Percentiles rank a stretch among this genome's conserved stretches.
phyloP scores from a whole-genome alignment of 192 early-diverging fungal genomes.

The Podila minutissima region DNA sequence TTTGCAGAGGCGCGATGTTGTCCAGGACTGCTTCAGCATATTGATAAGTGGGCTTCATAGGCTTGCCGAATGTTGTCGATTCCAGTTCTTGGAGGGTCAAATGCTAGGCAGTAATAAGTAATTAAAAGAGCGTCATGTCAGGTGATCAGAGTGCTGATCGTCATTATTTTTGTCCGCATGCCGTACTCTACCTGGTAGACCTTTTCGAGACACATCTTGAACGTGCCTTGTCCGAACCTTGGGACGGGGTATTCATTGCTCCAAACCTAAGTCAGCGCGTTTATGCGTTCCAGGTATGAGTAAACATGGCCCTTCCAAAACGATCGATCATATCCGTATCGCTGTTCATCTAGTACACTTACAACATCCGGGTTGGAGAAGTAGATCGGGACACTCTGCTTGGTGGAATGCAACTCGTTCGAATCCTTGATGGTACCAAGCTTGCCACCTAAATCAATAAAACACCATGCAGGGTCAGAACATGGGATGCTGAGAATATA shows the following conservation, averaged over 20 bases:
- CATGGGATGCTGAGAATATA: neutral
- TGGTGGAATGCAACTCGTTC: slow-evolving; percentile 19
- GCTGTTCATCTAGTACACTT: neutral
- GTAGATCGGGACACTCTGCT: slow-evolving; percentile 78
- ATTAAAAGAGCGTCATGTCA: neutral
- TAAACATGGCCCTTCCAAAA: too few relatives aligned
- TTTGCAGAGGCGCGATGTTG: slow-evolving; percentile 24
- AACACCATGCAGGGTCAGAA: neutral
- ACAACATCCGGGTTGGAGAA: slow-evolving; percentile 76
- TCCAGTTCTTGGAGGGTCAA: slow-evolving; percentile 62
- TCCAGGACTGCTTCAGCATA: slow-evolving; percentile 69
- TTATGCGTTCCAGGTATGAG: slow-evolving; percentile 24
- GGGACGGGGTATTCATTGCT: slow-evolving; percentile 83
- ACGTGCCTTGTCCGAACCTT: slow-evolving; percentile 87
- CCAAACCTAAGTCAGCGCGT: slow-evolving; percentile 69
- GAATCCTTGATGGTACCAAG: slow-evolving; percentile 61
- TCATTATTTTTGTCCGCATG: slow-evolving; percentile 2
- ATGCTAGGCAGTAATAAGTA: slow-evolving; percentile 11
- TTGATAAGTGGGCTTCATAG: slow-evolving; percentile 76
- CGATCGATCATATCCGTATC: neutral
- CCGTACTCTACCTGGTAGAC: slow-evolving; percentile 62
- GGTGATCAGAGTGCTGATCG: slow-evolving; percentile 35
- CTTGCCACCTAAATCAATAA: slow-evolving; percentile 61
- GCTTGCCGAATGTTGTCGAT: slow-evolving; percentile 86
- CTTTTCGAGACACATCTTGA: slow-evolving; percentile 73